Evolutionary conservation across 83 land plant genomes (phyloP), one percentile per base, ranked within the genome.

Genomic region (Isoetes engelmannii): DNA sequence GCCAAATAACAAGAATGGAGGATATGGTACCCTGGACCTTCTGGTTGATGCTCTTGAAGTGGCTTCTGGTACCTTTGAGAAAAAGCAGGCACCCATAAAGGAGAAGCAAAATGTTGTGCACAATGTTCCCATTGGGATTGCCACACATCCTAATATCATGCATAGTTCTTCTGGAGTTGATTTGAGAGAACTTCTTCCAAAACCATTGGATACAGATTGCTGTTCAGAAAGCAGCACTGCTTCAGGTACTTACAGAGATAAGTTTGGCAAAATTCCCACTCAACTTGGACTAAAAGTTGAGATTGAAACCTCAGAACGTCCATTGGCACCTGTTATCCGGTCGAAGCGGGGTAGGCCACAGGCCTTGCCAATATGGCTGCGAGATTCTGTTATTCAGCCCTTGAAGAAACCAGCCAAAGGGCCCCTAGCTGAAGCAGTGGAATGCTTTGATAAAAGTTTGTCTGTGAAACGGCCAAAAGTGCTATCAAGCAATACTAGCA

Each of bases 341-440:
- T 75, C 79, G 17, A 73, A 69, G 43, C 77, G 81, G 47, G 81
- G 81, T 37, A 49, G 81, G 37, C 53, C 77, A 7, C 81, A 78
- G 58, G 77, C 81, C 60, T 62, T 78, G 43, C 81, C 81, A 45
- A 64, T 77, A 28, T 56, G 81, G 18, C 64, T 78, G 50, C 72
- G 68, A 43, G 81, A 78, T 63, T 78, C 81, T 5, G 72, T 78
- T 19, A 57, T 78, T 68, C 72, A 61, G 44, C 79, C 79, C 10
- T 46, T 67, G 10, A 68, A 28, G 77, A 78, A 78, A 57, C 49
- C 59, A 47, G 37, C 62, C 17, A 43, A 37, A 20, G 61, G 68
- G 68, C 41, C 17, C 15, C 55, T 46, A 43, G 44, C 41, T 20
- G 62, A 62, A 62, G 4, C 28, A 49, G 19, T 19, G 17, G 68